Base-by-base conservation (phyloP, 495 filamentous ascomycete species). In the Xylaria scruposa region DNA sequence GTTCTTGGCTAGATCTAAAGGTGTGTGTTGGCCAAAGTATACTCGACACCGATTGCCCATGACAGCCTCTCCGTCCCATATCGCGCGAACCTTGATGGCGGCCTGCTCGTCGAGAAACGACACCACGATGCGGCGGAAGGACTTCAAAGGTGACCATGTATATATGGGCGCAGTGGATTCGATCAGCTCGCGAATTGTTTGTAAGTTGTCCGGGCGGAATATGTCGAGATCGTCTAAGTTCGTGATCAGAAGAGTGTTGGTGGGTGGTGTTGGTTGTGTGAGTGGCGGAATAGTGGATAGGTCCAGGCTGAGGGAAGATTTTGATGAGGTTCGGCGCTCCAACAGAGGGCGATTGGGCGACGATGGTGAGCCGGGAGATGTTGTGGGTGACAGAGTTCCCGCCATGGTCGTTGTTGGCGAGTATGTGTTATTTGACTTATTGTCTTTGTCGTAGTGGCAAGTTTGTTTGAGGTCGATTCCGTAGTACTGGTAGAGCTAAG, bases 161-260 rank as follows among this genome's bases (percentile, higher is more conserved):
- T 96, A 90, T 70, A 98, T 88, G 5, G 90, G 88, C 0, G 91
- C 92, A 33, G 90, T 85, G 26, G 84, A 74, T 75, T 86, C 83
- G 80, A 98, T 91, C 61, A 91, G 88, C 47, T 88, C 81, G 76
- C 91, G 92, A 80, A 99, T 94, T 26, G 85, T 87, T 70, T 91
- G 85, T 67, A 98, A 89, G 72, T 93, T 93, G 63, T 88, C 80
- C 0, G 93, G 86, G 72, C 89, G 86, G 88, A 99, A 99, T 80
- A 97, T 90, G 65, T 88, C 83, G 19, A 89, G 85, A 77, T 94
- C 89, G 75, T 91, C 84, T 44, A 99, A 90, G 81, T 97, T 93
- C 75, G 94, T 96, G 81, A 99, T 94, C 69, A 99, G 87, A 63
- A 99, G 92, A 0, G 94, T 98, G 83, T 99, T 99, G 70, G 93